Percentiles rank a stretch among this genome's conserved stretches.
Conservation (phyloP, 2,329 filamentous ascomycete genomes). For the Zelopaecilomyces penicillatus region DNA sequence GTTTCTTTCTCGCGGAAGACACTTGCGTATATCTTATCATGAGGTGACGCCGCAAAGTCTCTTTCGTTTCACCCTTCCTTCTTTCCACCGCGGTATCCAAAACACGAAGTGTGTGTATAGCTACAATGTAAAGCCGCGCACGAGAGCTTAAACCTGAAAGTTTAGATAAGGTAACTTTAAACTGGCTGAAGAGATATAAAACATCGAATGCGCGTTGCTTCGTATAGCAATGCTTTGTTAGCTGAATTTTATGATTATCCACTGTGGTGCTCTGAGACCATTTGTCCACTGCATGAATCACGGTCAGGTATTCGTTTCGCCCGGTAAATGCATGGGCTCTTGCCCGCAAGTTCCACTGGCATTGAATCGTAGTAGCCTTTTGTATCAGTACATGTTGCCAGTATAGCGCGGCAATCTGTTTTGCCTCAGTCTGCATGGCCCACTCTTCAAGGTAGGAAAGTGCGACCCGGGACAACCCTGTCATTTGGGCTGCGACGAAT, state of each 20-base stretch:
- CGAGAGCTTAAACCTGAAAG: conserved; percentile 16
- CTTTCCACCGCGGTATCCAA: conserved; percentile 18
- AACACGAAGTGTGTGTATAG: conserved; percentile 19
- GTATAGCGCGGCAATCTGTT: conserved; percentile 17
- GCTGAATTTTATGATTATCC: conserved; percentile 14
- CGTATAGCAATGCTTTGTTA: conserved; percentile 1
- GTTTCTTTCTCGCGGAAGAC: conserved; percentile 23
- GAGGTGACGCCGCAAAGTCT: conserved; percentile 23
- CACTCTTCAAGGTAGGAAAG: conserved; percentile 21
- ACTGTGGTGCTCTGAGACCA: conserved; percentile 20
- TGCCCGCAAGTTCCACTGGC: conserved; percentile 25
- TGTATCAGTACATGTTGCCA: conserved; percentile 12
- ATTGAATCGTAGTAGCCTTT: conserved; percentile 15
- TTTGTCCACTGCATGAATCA: conserved; percentile 17
- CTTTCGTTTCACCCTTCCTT: conserved; percentile 19
- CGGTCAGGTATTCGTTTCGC: conserved; percentile 24
- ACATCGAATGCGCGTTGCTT: conserved; percentile 12
- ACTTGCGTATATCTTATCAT: conserved; percentile 27
- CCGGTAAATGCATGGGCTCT: conserved; percentile 26
- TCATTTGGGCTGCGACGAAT: conserved; percentile 8
- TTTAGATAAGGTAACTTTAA: conserved; percentile 8
- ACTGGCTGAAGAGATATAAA: conserved; percentile 9
- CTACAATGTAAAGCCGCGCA: conserved; percentile 23
- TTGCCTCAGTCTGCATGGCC: conserved; percentile 21
- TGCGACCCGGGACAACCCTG: conserved; percentile 12